These are phyloP conservation scores for Lablab purpureus DNA, from an alignment of 306 rosid species.

Conservation along the genomic window DNA sequence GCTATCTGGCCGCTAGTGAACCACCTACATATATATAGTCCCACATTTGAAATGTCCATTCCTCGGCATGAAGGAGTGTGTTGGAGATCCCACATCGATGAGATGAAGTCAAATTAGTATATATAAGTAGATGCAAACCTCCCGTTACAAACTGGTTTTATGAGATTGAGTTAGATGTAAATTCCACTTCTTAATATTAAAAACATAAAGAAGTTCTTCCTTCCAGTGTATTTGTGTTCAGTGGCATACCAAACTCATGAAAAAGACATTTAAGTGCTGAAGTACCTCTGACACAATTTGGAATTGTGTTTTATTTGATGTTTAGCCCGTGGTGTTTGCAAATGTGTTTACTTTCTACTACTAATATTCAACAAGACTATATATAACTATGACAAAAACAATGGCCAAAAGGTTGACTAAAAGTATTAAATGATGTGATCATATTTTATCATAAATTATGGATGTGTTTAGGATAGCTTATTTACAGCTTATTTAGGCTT, in stretches of 20 bases:
- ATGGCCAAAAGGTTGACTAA: not conserved
- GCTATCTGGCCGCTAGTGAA: no score
- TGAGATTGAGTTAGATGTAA: no score
- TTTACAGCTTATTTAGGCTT: not conserved
- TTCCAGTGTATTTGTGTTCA: not conserved
- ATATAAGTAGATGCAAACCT: no score
- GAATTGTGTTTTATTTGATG: slow-evolving; percentile 4
- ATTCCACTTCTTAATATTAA: no score
- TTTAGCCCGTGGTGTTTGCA: not conserved
- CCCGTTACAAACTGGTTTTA: no score
- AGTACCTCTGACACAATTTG: slow-evolving; percentile 19
- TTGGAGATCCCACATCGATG: no score
- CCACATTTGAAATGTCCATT: no score
- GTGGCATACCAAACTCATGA: slow-evolving; percentile 3
- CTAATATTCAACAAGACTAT: not conserved
- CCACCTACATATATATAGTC: no score
- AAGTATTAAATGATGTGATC: not conserved
- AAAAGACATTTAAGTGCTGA: not conserved
- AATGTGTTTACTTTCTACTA: not conserved
- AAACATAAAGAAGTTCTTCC: not conserved
- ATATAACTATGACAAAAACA: not conserved
- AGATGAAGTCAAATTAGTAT: no score
- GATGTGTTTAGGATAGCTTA: not conserved
- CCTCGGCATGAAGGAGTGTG: no score
- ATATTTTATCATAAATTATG: not conserved